phyloP scores from a whole-genome alignment of 192 early-diverging fungal genomes.

The Chytriomyces hyalinus region DNA sequence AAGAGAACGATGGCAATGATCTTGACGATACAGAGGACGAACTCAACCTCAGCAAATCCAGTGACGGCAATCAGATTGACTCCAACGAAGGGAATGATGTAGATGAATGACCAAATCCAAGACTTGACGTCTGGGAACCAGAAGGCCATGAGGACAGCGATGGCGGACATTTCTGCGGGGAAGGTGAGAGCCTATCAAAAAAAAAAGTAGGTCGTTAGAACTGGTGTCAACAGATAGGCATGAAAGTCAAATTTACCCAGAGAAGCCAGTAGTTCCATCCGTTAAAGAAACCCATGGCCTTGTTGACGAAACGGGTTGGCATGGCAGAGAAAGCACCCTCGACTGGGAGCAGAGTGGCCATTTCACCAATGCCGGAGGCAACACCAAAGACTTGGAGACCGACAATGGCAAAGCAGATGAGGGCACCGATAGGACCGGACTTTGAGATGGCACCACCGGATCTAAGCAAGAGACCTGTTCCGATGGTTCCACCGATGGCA shows the following conservation, averaged over 20 bases:
- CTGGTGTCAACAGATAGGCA: constrained; percentile 6
- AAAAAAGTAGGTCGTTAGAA: too few relatives aligned
- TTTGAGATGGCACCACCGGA: background rate
- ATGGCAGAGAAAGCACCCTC: constrained; percentile 81
- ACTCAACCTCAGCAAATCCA: constrained; percentile 76
- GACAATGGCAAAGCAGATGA: background rate
- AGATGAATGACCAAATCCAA: constrained; percentile 55
- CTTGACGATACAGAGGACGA: constrained; percentile 82
- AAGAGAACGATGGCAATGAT: constrained; percentile 80
- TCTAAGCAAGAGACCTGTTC: constrained; percentile 82
- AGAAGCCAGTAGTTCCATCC: constrained; percentile 40
- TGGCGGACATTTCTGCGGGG: constrained; percentile 74
- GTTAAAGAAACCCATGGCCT: constrained; percentile 60
- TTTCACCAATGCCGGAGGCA: constrained; percentile 76
- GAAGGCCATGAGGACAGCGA: constrained; percentile 72
- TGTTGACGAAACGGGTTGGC: constrained; percentile 76
- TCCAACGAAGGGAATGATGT: constrained; percentile 58
- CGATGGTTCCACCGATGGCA: constrained; percentile 78
- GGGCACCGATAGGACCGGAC: background rate
- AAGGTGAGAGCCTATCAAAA: background rate
- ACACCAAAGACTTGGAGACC: constrained; percentile 29
- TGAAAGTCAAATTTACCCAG: constrained; percentile 24
- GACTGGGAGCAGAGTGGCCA: constrained; percentile 73
- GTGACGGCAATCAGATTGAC: constrained; percentile 67
- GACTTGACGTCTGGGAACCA: constrained; percentile 54